Evolutionary conservation across 306 rosid genomes (phyloP).

Genomic region (Sicyos baderoa): DNA sequence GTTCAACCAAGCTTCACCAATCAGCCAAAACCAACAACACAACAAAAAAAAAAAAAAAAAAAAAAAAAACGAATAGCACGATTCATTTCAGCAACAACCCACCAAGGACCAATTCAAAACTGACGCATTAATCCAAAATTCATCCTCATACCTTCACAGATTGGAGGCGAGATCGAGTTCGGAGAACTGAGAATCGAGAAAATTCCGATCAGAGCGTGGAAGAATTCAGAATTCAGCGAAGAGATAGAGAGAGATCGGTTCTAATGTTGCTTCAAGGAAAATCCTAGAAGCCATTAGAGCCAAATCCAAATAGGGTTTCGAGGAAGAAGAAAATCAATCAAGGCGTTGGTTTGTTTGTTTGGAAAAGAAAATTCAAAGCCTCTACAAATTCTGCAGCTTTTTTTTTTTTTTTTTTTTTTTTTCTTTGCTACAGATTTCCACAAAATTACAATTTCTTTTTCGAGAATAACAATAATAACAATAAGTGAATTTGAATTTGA

Average conservation of each 20-base stretch:
- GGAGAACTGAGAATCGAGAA: background rate
- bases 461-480: too few species aligned
- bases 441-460: background rate
- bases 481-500: background rate
- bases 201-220: background rate
- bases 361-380: slow-evolving; percentile 30
- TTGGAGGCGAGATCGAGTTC: slow-evolving; percentile 11
- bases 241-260: background rate
- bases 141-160: background rate
- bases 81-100: background rate
- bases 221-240: background rate
- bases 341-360: slow-evolving; percentile 29
- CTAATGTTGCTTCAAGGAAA: background rate
- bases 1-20: background rate
- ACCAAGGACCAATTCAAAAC: background rate
- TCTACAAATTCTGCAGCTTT: slow-evolving; percentile 49
- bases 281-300: background rate
- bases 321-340: slow-evolving; percentile 10
- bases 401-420: slow-evolving; percentile 28
- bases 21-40: background rate
- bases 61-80: background rate
- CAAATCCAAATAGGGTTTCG: background rate
- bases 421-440: slow-evolving; percentile 15
- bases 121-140: background rate
- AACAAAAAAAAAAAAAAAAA: too few species aligned